phyloP scores from a whole-genome alignment of 768 basidiomycete genomes.

The Steccherinum ochraceum region DNA sequence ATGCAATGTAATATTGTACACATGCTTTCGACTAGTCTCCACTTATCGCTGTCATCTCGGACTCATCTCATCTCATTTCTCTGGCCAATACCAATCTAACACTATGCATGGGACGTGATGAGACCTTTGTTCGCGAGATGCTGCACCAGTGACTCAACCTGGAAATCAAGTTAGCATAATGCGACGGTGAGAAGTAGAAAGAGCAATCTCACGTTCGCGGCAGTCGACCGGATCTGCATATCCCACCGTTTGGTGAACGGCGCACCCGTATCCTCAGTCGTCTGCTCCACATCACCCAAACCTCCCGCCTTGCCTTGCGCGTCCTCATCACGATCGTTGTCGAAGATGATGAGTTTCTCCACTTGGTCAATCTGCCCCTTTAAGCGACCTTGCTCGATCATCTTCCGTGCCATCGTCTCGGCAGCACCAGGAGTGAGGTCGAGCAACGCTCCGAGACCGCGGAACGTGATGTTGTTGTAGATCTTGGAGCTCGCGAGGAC shows the following conservation, averaged over 20 bases:
- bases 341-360: slow-evolving; percentile 90
- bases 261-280: slow-evolving; percentile 81
- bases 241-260: slow-evolving; percentile 97
- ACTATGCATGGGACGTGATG: slow-evolving; percentile 29
- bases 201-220: slow-evolving; percentile 62
- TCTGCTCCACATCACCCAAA: slow-evolving; percentile 80
- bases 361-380: slow-evolving; percentile 95
- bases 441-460: slow-evolving; percentile 84
- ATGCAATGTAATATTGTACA: slow-evolving; percentile 1
- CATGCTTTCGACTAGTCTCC: background rate
- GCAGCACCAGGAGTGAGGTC: slow-evolving; percentile 89
- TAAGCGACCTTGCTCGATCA: slow-evolving; percentile 96
- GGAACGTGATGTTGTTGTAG: slow-evolving; percentile 96
- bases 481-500: slow-evolving; percentile 94
- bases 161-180: slow-evolving; percentile 7
- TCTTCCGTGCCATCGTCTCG: slow-evolving; percentile 95
- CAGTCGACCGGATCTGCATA: slow-evolving; percentile 82
- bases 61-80: background rate
- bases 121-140: slow-evolving; percentile 68
- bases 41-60: background rate
- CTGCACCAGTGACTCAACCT: slow-evolving; percentile 89
- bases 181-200: slow-evolving; percentile 1
- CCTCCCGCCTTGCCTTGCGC: slow-evolving; percentile 94
- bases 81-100: background rate
- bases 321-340: slow-evolving; percentile 79